Conservation (phyloP, 2,329 filamentous ascomycete genomes). For the Zymoseptoria ardabiliae region DNA sequence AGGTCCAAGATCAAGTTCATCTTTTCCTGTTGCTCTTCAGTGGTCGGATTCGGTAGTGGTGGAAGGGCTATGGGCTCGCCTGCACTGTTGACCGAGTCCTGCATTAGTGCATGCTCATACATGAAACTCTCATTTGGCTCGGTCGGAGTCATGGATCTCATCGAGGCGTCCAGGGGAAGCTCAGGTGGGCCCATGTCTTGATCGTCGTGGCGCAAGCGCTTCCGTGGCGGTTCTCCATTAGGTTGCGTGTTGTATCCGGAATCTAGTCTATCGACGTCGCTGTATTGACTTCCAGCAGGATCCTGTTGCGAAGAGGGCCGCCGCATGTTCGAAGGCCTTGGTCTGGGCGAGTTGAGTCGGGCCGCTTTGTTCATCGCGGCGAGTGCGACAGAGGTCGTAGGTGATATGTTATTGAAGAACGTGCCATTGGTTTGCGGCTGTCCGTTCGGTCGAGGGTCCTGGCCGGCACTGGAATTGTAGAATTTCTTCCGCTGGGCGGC, state of each 20-base stretch:
- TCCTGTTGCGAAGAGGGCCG: constrained; percentile 60
- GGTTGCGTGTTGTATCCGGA: constrained; percentile 60
- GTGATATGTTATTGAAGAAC: constrained; percentile 96
- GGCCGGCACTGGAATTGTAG: constrained; percentile 62
- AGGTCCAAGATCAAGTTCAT: constrained; percentile 74
- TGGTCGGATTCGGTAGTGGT: constrained; percentile 54
- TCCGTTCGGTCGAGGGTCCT: constrained; percentile 47
- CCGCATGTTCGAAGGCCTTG: constrained; percentile 60
- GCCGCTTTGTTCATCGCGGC: constrained; percentile 91
- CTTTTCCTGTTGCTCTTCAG: constrained; percentile 66
- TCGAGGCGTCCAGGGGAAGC: constrained; percentile 45
- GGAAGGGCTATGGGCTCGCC: constrained; percentile 55
- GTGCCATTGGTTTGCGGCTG: constrained; percentile 58
- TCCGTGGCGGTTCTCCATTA: constrained; percentile 65
- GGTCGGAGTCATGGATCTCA: constrained; percentile 61
- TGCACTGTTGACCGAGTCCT: constrained; percentile 34
- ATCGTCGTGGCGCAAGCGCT: constrained; percentile 54
- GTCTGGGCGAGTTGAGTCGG: constrained; percentile 78
- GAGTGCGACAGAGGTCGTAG: constrained; percentile 84
- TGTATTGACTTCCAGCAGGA: constrained; percentile 74
- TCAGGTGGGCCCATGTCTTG: constrained; percentile 26
- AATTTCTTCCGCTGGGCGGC: constrained; percentile 82
- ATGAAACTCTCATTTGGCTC: constrained; percentile 75
- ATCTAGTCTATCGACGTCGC: constrained; percentile 49
- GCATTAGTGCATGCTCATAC: constrained; percentile 43